Conservation (phyloP, 2,329 filamentous ascomycete species). For the Neonectria magnoliae region DNA sequence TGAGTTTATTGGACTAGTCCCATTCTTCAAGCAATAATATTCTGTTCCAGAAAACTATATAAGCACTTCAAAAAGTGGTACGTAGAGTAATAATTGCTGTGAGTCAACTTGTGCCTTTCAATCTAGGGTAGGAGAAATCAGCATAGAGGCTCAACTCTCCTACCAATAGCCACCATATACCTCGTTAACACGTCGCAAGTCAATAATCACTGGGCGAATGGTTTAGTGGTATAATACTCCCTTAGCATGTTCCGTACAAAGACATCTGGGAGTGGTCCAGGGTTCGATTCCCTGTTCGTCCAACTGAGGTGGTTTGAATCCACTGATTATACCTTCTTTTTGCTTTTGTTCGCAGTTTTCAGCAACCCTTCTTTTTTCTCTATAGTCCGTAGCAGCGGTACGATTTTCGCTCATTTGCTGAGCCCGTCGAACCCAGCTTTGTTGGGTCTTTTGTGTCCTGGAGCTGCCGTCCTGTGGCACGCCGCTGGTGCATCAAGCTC, state of each 20-base stretch:
- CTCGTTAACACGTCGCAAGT: not conserved
- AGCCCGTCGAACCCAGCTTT: not conserved
- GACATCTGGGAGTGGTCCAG: slow-evolving; percentile 41
- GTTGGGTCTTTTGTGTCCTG: not conserved
- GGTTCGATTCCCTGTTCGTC: slow-evolving; percentile 45
- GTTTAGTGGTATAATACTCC: slow-evolving; percentile 45
- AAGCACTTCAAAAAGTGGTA: too few species aligned
- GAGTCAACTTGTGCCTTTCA: not conserved
- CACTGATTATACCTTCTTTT: slow-evolving; percentile 13
- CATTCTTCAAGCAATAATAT: not conserved
- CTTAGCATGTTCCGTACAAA: slow-evolving; percentile 41
- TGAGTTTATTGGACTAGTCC: not conserved
- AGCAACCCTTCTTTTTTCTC: not conserved
- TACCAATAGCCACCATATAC: not conserved
- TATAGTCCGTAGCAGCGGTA: not conserved
- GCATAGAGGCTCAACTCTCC: not conserved
- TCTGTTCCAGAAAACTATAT: not conserved
- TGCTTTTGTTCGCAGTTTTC: not conserved
- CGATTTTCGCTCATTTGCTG: not conserved
- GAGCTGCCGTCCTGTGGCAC: not conserved
- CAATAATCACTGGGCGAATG: slow-evolving; percentile 38
- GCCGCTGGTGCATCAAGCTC: not conserved
- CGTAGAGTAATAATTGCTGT: not conserved
- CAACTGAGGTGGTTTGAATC: slow-evolving; percentile 35
- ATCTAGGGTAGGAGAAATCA: not conserved